Percentiles rank a stretch among this genome's conserved stretches.
Evolutionary conservation across 1,284 basidiomycete species (phyloP).

Genomic region (Malassezia nana): DNA sequence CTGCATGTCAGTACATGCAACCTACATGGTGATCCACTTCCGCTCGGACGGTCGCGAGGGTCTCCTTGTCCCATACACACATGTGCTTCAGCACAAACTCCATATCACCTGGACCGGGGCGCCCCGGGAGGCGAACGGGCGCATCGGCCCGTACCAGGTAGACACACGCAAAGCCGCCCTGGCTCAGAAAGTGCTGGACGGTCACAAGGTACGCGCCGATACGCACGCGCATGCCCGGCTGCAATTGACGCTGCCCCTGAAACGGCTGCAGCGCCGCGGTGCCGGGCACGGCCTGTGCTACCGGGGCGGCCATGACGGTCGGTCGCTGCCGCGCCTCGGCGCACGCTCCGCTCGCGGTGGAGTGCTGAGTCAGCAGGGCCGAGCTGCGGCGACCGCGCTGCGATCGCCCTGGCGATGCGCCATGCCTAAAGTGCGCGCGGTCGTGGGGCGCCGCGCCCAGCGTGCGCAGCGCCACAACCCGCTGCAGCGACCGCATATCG

Average conservation of each 20-base stretch:
- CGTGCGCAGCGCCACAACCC: slow-evolving; percentile 14
- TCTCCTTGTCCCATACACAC: slow-evolving; percentile 76
- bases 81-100: slow-evolving; percentile 78
- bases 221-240: slow-evolving; percentile 69
- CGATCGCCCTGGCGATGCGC: neutral
- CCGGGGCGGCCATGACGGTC: slow-evolving; percentile 1
- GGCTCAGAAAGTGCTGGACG: slow-evolving; percentile 78
- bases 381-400: neutral
- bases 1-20: slow-evolving; percentile 59
- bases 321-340: neutral
- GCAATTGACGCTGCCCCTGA: slow-evolving; percentile 16
- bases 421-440: slow-evolving; percentile 18
- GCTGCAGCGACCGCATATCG: slow-evolving; percentile 1
- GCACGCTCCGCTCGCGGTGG: neutral
- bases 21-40: slow-evolving; percentile 97
- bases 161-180: slow-evolving; percentile 97
- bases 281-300: neutral
- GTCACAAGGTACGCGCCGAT: slow-evolving; percentile 83
- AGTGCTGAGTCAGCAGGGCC: slow-evolving; percentile 8
- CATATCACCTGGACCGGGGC: slow-evolving; percentile 16
- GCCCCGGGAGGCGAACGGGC: slow-evolving; percentile 56
- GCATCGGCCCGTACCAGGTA: slow-evolving; percentile 80
- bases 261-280: slow-evolving; percentile 5
- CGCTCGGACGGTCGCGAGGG: slow-evolving; percentile 87
- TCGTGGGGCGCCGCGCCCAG: slow-evolving; percentile 1